Evolutionary conservation across 225 moss, liverwort and hornwort species (phyloP).

Genomic region (Anthoceros angustus): DNA sequence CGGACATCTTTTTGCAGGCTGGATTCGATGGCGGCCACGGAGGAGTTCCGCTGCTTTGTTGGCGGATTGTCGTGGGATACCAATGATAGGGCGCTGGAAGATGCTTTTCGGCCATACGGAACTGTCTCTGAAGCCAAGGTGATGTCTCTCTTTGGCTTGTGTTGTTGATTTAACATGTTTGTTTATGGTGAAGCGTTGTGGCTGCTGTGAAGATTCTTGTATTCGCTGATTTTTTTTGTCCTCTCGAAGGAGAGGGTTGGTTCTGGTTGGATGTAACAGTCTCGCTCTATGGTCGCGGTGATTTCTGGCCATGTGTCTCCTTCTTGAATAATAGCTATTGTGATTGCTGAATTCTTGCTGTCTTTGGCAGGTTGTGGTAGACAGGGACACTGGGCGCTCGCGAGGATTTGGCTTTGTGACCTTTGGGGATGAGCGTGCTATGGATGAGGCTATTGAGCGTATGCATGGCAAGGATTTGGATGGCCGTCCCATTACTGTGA

Average conservation of each 20-base stretch:
- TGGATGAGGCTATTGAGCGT: conserved; percentile 96
- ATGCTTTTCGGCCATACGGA: conserved; percentile 16
- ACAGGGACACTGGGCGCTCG: conserved; percentile 95
- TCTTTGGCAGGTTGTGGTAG: conserved; percentile 64
- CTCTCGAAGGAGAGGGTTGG: too few species aligned
- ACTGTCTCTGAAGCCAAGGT: conserved; percentile 15
- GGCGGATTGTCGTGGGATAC: conserved; percentile 18
- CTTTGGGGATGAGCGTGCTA: conserved; percentile 88
- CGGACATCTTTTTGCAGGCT: not conserved
- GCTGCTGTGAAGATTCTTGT: too few species aligned
- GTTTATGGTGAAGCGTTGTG: too few species aligned
- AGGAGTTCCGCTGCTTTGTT: conserved; percentile 19
- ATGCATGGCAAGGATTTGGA: conserved; percentile 91
- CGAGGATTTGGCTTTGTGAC: conserved; percentile 96
- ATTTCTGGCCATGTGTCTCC: not conserved
- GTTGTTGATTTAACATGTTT: not conserved
- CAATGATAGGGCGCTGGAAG: conserved; percentile 14
- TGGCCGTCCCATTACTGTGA: conserved; percentile 91
- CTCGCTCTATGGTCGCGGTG: too few species aligned
- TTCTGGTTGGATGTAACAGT: too few species aligned
- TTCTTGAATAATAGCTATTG: not conserved
- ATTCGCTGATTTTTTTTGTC: too few species aligned
- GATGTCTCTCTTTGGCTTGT: not conserved
- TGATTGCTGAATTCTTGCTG: not conserved
- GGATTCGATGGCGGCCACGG: conserved; percentile 10